phyloP scores from a whole-genome alignment of 345 rosid species.

The Eucalyptus fibrosa region DNA sequence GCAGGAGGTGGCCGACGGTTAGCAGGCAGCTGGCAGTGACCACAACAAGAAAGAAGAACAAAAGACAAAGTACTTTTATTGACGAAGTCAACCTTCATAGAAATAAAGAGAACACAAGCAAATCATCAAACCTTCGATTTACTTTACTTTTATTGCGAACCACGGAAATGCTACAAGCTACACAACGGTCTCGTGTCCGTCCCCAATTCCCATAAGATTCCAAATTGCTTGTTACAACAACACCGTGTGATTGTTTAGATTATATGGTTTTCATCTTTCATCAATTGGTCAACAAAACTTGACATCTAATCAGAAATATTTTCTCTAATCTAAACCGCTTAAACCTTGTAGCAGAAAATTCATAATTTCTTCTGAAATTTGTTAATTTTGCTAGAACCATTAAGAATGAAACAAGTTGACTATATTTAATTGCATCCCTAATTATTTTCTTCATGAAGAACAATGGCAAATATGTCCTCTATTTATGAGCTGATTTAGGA shows the following conservation, averaged over 20 bases:
- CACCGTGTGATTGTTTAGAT: not conserved
- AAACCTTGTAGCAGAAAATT: not conserved
- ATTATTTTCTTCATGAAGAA: not conserved
- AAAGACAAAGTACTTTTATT: not conserved
- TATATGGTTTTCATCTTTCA: not conserved
- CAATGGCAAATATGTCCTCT: not conserved
- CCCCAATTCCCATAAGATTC: not conserved
- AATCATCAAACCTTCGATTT: not conserved
- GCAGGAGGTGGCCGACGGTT: accelerated
- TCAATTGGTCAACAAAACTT: not conserved
- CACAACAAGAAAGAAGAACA: no score
- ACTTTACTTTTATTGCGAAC: not conserved
- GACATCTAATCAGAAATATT: not conserved
- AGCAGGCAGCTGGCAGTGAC: accelerated
- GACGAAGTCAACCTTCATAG: not conserved
- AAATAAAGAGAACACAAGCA: not conserved
- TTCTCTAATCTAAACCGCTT: not conserved
- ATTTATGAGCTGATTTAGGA: no score
- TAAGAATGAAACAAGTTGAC: not conserved
- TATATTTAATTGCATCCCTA: not conserved
- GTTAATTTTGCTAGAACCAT: not conserved
- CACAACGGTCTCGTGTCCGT: not conserved
- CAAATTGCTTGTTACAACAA: not conserved
- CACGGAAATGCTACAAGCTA: not conserved
- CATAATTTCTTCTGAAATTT: not conserved